A percentile compares a stretch with the other conserved stretches of the same genome.
Evolutionary conservation across 805 yeast species (phyloP).

Genomic region (Yamadazyma paraphyllophila): DNA sequence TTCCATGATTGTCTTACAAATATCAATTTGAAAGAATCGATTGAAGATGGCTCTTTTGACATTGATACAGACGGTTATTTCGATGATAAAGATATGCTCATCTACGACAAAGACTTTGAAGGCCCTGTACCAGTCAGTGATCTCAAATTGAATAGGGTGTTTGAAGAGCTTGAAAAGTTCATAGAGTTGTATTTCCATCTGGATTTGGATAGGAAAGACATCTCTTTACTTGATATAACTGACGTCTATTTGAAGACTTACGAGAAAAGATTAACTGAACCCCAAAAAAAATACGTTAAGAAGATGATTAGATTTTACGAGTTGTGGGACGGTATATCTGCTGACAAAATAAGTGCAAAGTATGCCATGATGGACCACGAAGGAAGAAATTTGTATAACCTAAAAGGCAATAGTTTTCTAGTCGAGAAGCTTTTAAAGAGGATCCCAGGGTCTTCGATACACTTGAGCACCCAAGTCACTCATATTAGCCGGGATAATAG

Average conservation of each 20-base stretch:
- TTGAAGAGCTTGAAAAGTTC: conserved; percentile 56
- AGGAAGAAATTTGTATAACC: conserved; percentile 75
- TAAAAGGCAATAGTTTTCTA: conserved; percentile 53
- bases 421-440: conserved; percentile 38
- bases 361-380: conserved; percentile 66
- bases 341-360: conserved; percentile 66
- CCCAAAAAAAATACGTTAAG: conserved; percentile 51
- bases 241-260: conserved; percentile 46
- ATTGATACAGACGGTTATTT: conserved; percentile 35
- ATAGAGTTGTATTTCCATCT: conserved; percentile 57
- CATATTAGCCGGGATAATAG: conserved; percentile 31
- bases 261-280: conserved; percentile 45
- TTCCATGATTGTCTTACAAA: conserved; percentile 79
- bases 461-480: conserved; percentile 41
- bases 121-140: conserved; percentile 34
- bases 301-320: conserved; percentile 60
- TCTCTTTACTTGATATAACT: conserved; percentile 50
- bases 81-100: conserved; percentile 43
- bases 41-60: conserved; percentile 17
- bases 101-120: conserved; percentile 22
- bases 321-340: conserved; percentile 76
- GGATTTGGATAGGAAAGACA: conserved; percentile 47
- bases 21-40: conserved; percentile 44
- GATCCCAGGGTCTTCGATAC: conserved; percentile 40
- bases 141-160: conserved; percentile 32